Conservation (phyloP, 371 early-diverging fungal species). For the Globomyces sp. region DNA sequence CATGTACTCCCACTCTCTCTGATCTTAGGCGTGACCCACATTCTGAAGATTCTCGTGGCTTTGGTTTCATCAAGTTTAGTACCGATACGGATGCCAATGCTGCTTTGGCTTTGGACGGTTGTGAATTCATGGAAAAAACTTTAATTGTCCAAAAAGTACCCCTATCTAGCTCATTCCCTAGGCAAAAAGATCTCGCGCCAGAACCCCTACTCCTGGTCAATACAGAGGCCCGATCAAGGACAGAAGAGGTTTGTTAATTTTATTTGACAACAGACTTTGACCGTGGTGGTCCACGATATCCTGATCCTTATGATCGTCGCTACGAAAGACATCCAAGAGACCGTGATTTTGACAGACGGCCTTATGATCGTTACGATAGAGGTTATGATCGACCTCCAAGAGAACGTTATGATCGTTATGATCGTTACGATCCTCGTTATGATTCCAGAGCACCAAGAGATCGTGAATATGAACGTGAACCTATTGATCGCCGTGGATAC, state of each 20-base stretch:
- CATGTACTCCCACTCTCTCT: constrained; percentile 9
- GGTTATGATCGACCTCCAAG: constrained; percentile 15
- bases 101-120: constrained; percentile 61
- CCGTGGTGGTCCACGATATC: neutral
- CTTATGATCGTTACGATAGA: constrained; percentile 9
- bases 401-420: constrained; percentile 11
- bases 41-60: constrained; percentile 71
- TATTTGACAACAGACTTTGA: neutral
- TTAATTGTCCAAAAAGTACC: constrained; percentile 73
- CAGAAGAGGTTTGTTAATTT: neutral
- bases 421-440: constrained; percentile 15
- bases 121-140: constrained; percentile 70
- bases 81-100: constrained; percentile 71
- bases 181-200: constrained; percentile 72
- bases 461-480: neutral
- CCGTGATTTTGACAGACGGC: constrained; percentile 13
- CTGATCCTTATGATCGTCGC: constrained; percentile 3
- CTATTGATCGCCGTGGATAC: neutral
- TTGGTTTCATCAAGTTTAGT: constrained; percentile 81
- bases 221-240: constrained; percentile 61
- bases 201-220: constrained; percentile 85
- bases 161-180: constrained; percentile 26
- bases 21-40: constrained; percentile 63
- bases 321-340: neutral
- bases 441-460: neutral